These are phyloP conservation scores for Ganoderma sp. DNA, from an alignment of 1,284 basidiomycete species.

Conservation along the genomic window DNA sequence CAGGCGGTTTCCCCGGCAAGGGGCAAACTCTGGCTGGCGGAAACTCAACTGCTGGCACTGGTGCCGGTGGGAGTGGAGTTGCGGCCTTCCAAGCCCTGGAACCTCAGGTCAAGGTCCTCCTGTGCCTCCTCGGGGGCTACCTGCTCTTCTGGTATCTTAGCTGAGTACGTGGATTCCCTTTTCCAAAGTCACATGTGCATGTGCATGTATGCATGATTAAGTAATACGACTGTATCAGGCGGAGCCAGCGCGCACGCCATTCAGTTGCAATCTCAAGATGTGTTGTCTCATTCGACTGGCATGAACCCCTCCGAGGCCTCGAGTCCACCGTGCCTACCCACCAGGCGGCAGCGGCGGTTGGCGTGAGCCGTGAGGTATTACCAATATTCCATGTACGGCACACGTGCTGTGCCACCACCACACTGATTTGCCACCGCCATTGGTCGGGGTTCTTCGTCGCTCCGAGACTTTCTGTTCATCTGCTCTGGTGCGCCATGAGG, in stretches of 20 bases:
- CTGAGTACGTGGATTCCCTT: conserved; percentile 25
- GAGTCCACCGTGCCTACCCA: not conserved
- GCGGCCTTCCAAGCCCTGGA: conserved; percentile 55
- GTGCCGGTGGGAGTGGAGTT: conserved; percentile 44
- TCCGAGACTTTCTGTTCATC: not conserved
- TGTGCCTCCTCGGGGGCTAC: conserved; percentile 67
- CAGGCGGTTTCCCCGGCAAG: conserved; percentile 64
- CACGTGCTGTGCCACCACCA: not conserved
- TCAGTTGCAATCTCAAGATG: not conserved
- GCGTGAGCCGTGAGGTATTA: not conserved
- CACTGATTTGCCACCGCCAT: conserved; percentile 1
- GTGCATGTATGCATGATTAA: not conserved
- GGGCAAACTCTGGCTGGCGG: conserved; percentile 70
- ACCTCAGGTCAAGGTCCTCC: conserved; percentile 67
- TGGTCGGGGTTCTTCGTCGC: not conserved
- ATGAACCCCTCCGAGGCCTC: not conserved
- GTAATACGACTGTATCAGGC: not conserved
- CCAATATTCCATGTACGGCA: not conserved
- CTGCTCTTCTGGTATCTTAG: conserved; percentile 64
- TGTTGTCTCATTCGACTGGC: not conserved
- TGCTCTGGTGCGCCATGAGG: not conserved
- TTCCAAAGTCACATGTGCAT: not conserved
- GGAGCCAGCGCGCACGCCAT: not conserved
- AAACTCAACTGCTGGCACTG: conserved; percentile 36
- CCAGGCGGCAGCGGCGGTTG: not conserved